Conservation (phyloP, 2,329 filamentous ascomycete genomes). For the Fusarium xylarioides region DNA sequence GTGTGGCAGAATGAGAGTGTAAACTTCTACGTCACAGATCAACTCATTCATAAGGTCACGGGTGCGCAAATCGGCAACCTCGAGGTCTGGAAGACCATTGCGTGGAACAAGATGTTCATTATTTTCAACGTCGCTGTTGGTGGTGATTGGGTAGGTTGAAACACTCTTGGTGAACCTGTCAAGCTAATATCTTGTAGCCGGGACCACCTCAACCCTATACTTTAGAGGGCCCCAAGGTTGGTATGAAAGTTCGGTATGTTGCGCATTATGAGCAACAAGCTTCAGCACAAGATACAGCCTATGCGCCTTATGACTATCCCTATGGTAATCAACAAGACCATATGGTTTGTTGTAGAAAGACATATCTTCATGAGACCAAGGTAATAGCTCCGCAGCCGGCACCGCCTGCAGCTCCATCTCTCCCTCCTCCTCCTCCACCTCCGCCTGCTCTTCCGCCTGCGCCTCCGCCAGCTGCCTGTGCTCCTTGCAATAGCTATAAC, state of each 20-base stretch:
- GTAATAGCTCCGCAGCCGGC: too few species aligned
- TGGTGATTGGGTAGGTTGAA: slow-evolving; percentile 55
- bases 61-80: slow-evolving; percentile 55
- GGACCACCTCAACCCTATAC: slow-evolving; percentile 53
- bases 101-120: slow-evolving; percentile 58
- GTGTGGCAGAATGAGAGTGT: slow-evolving; percentile 58
- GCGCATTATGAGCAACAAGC: slow-evolving; percentile 46
- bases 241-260: slow-evolving; percentile 60
- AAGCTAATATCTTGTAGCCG: slow-evolving; percentile 46
- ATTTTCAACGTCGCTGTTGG: slow-evolving; percentile 64
- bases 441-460: neutral
- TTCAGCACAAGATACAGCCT: neutral
- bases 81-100: slow-evolving; percentile 56
- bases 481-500: neutral
- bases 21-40: slow-evolving; percentile 56
- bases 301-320: neutral
- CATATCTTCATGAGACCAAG: neutral
- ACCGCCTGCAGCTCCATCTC: neutral
- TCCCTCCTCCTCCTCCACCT: neutral
- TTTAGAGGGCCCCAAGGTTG: slow-evolving; percentile 51
- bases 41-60: slow-evolving; percentile 52
- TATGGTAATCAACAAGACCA: neutral
- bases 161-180: neutral
- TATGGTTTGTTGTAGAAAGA: neutral
- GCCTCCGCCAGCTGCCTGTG: neutral